Evolutionary conservation across 1,284 basidiomycete genomes (phyloP), one percentile per base, ranked within the genome.

Genomic region (Cystobasidiaceae sp.): DNA sequence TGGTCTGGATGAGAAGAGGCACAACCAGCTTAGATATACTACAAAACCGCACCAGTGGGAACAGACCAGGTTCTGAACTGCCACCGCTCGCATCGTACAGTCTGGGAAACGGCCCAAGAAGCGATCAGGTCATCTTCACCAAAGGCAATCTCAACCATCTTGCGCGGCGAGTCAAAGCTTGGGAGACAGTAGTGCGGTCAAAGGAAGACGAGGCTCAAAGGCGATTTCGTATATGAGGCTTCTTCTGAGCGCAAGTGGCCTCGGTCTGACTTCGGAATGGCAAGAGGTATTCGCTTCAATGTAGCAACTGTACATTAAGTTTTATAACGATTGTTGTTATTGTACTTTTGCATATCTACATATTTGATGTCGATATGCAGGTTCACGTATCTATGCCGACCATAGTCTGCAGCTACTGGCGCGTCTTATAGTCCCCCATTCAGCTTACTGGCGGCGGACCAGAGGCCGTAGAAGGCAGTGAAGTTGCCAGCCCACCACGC

Each of bases 401-500:
- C n/a, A n/a, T n/a, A n/a, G n/a, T n/a, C n/a, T n/a, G n/a, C n/a
- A n/a, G n/a, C n/a, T n/a, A n/a, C n/a, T n/a, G n/a, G n/a, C n/a
- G n/a, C n/a, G n/a, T n/a, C n/a, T n/a, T n/a, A 25, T 6, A 27
- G 32, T 23, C 37, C 32, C 32, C 54, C 11, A 56, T 56, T 56
- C 33, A 52, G 43, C 11, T 25, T 50, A 21, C 54, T 62, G 3
- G 49, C 60, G 44, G 60, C 48, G 15, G 33, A 15, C 33, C 48
- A 62, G 19, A 62, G 39, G 19, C 37, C 50, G 28, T 44, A 39
- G 41, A 62, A 62, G 60, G 33, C 41, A 23, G 60, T 62, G 30
- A 62, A 45, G 33, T 64, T 64, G 41, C 61, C 48, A 37, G 61
- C 61, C 61, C 61, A 64, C 61, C 61, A 64, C 8, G 45, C 34